These are phyloP conservation scores for Poa pratensis DNA, from an alignment of 176 grass and related monocot genomes.

Conservation along the genomic window DNA sequence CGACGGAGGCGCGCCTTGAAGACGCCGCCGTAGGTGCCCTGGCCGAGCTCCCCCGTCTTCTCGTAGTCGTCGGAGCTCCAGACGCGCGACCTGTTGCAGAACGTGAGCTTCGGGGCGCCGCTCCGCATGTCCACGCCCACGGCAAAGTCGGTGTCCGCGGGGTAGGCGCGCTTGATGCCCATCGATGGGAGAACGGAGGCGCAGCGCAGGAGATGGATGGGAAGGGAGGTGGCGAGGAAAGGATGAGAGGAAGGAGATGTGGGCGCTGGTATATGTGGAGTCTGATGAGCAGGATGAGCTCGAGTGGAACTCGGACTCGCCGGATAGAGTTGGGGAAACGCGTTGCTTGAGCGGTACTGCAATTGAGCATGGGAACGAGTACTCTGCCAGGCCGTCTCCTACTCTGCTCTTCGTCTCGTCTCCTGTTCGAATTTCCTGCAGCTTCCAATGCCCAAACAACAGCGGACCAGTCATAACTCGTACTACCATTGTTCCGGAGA, in stretches of 20 bases:
- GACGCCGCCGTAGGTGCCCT: slow-evolving; percentile 15
- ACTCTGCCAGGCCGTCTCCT: neutral
- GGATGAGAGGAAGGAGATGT: neutral
- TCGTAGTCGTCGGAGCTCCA: slow-evolving; percentile 26
- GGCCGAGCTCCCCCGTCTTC: neutral
- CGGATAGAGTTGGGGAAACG: neutral
- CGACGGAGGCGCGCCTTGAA: neutral
- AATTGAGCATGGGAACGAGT: neutral
- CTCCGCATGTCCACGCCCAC: neutral
- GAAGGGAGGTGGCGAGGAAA: neutral
- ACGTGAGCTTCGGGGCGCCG: neutral
- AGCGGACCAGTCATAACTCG: neutral
- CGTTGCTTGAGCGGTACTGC: neutral
- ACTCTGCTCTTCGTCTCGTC: neutral
- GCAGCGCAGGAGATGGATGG: neutral
- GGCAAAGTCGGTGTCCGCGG: neutral
- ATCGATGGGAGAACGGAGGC: neutral
- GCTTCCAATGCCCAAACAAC: neutral
- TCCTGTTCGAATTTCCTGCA: too few relatives aligned
- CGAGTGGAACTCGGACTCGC: neutral
- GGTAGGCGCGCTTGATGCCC: neutral
- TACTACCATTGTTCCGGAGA: too few relatives aligned
- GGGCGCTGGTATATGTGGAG: neutral
- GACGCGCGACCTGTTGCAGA: neutral
- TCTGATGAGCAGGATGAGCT: neutral